Conservation (phyloP, 257 asterid genomes). For the Lycium barbarum region DNA sequence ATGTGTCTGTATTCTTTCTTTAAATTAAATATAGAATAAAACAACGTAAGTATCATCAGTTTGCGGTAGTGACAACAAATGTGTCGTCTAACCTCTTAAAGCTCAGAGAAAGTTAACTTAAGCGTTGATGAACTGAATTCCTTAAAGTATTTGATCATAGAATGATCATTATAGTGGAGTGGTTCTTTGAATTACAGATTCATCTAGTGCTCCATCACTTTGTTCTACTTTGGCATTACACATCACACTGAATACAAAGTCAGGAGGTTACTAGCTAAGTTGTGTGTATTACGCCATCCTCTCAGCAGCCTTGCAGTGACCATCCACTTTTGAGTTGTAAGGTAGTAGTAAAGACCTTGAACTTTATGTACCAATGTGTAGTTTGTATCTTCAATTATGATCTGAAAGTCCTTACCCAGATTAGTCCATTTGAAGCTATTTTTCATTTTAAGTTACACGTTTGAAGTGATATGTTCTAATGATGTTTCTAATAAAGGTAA, state of each 20-base stretch:
- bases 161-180: too few relatives aligned
- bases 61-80: not conserved
- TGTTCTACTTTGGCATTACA: not conserved
- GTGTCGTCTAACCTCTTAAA: not conserved
- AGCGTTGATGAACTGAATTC: not conserved
- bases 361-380: not conserved
- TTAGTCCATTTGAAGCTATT: too few relatives aligned
- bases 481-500: too few relatives aligned
- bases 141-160: not conserved
- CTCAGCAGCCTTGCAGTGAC: not conserved
- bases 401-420: too few relatives aligned
- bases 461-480: too few relatives aligned
- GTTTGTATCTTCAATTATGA: too few relatives aligned
- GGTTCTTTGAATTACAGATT: not conserved
- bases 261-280: not conserved
- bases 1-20: not conserved
- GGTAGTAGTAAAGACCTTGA: constrained; percentile 23
- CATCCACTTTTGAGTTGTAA: constrained; percentile 4
- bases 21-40: not conserved
- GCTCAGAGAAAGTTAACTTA: not conserved
- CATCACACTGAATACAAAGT: not conserved
- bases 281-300: not conserved
- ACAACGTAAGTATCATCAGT: not conserved
- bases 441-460: too few relatives aligned
- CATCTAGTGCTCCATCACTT: not conserved